Percentiles rank a stretch among this genome's conserved stretches.
phyloP scores from a whole-genome alignment of 208 protist species.

The Novymonas esmeraldas region DNA sequence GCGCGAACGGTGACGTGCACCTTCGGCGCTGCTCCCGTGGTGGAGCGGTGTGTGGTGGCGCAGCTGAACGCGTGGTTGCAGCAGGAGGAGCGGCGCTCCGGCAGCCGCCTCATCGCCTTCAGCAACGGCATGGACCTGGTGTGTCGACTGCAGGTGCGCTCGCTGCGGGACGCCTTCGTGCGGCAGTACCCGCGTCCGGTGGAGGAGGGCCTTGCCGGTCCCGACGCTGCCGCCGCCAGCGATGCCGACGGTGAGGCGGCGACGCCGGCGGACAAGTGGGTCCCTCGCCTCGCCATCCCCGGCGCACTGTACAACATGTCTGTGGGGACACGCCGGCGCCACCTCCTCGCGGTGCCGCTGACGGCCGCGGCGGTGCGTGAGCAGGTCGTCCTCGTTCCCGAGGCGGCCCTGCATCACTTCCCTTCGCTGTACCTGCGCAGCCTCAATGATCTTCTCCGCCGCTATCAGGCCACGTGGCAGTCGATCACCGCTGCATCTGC shows the following conservation, averaged over 20 bases:
- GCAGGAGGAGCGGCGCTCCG: slow-evolving; percentile 30
- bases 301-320: slow-evolving; percentile 37
- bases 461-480: slow-evolving; percentile 27
- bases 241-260: neutral
- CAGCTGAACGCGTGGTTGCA: slow-evolving; percentile 27
- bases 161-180: slow-evolving; percentile 39
- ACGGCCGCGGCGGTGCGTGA: slow-evolving; percentile 23
- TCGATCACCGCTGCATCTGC: neutral
- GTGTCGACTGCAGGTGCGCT: slow-evolving; percentile 59
- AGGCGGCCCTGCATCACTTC: slow-evolving; percentile 50
- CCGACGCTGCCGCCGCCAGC: neutral
- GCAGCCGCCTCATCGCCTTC: slow-evolving; percentile 58
- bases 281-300: slow-evolving; percentile 28
- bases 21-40: slow-evolving; percentile 59
- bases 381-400: slow-evolving; percentile 27
- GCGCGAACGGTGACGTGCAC: slow-evolving; percentile 43
- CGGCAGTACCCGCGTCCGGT: slow-evolving; percentile 10
- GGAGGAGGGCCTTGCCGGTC: slow-evolving; percentile 1
- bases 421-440: slow-evolving; percentile 58
- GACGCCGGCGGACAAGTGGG: slow-evolving; percentile 10
- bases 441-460: slow-evolving; percentile 38
- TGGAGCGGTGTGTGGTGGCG: slow-evolving; percentile 45
- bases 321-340: slow-evolving; percentile 13
- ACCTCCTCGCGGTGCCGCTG: slow-evolving; percentile 19
- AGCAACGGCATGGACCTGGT: slow-evolving; percentile 65